Evolutionary conservation across 257 asterid species (phyloP).

Genomic region (Paraleonurus japonicus): DNA sequence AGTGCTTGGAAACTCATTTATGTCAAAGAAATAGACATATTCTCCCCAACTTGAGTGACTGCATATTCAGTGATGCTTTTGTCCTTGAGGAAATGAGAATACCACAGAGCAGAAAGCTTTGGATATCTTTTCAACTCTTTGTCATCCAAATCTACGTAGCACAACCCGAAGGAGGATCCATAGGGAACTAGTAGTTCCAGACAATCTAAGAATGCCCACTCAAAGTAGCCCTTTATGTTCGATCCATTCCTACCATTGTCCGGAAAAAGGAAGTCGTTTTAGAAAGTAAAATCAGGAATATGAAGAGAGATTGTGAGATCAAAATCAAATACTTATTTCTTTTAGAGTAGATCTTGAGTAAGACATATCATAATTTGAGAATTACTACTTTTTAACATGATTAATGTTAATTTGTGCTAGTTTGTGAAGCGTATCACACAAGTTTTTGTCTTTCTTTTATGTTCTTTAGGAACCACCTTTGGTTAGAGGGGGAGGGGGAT

Average conservation of each 20-base stretch:
- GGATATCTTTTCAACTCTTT: conserved; percentile 38
- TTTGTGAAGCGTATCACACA: no score
- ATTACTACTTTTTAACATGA: no score
- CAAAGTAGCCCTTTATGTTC: conserved; percentile 50
- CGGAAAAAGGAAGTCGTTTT: neutral
- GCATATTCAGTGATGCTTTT: conserved; percentile 9
- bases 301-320: neutral
- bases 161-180: conserved; percentile 36
- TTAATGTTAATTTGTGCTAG: no score
- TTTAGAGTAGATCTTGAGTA: no score
- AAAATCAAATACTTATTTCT: neutral
- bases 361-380: no score
- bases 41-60: conserved; percentile 6
- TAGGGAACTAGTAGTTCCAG: conserved; percentile 50
- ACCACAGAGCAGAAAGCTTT: conserved; percentile 52
- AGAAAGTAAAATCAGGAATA: neutral
- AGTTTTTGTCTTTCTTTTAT: no score
- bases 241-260: conserved; percentile 46
- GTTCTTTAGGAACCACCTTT: no score
- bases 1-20: neutral
- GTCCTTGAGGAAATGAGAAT: conserved; percentile 46
- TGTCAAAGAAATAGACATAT: neutral
- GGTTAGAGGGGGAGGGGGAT: no score
- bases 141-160: conserved; percentile 61
- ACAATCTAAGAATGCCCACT: conserved; percentile 61